A percentile compares a stretch with the other conserved stretches of the same genome.
These are phyloP conservation scores for Thermochaetoides thermophila DNA, from an alignment of 495 filamentous ascomycete genomes.

Conservation along the genomic window DNA sequence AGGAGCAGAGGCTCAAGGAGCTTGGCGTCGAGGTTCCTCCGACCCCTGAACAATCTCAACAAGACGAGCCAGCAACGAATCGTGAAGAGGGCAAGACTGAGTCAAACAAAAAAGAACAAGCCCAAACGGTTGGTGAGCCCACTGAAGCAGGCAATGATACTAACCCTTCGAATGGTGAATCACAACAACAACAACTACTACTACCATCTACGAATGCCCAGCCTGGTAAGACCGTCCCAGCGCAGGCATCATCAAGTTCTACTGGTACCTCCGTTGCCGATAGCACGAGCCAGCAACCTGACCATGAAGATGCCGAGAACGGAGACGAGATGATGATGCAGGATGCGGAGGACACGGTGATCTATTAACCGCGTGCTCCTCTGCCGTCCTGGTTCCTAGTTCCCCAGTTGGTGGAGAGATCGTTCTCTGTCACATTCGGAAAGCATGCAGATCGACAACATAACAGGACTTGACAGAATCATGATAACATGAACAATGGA, in stretches of 20 bases:
- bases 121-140: conserved; percentile 35
- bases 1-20: conserved; percentile 16
- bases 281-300: conserved; percentile 1
- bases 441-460: no score
- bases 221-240: no score
- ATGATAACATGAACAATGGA: no score
- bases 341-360: conserved; percentile 71
- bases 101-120: conserved; percentile 8
- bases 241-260: no score
- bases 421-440: no score
- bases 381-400: conserved; percentile 1
- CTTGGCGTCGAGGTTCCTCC: conserved; percentile 17
- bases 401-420: no score
- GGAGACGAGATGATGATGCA: conserved; percentile 59
- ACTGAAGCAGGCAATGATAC: conserved; percentile 25
- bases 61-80: background rate
- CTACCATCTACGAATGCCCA: no score
- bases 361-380: conserved; percentile 44
- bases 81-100: conserved; percentile 2
- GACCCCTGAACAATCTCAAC: background rate
- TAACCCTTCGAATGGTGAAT: conserved; percentile 17
- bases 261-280: no score
- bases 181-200: conserved; percentile 7
- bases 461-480: no score
- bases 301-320: conserved; percentile 28